These are phyloP conservation scores for Chaetomium cochliodes DNA, from an alignment of 495 filamentous ascomycete species.

Conservation along the genomic window DNA sequence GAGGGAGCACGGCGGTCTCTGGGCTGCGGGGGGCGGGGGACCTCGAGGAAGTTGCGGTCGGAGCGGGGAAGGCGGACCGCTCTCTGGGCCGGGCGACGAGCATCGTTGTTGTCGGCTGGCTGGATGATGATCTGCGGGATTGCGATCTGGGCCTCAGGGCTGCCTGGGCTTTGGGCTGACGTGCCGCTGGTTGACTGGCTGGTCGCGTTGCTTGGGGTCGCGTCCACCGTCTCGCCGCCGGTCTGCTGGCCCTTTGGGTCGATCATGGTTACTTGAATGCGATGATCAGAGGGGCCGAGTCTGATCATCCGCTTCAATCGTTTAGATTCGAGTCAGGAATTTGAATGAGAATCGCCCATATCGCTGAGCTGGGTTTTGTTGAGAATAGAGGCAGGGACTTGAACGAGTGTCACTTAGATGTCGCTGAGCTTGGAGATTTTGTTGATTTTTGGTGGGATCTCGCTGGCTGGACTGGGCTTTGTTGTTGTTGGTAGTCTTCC, in stretches of 20 bases:
- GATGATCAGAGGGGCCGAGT: neutral
- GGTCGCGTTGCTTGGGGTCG: neutral
- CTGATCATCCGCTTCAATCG: neutral
- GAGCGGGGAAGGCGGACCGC: neutral
- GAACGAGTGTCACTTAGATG: neutral
- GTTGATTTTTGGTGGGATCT: neutral
- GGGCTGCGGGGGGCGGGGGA: neutral
- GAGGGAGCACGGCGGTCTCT: neutral
- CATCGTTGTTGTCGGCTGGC: neutral
- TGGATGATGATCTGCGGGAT: neutral
- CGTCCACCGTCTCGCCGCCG: neutral
- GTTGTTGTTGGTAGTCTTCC: neutral
- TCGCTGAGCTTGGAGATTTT: neutral
- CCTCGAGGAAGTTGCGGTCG: neutral
- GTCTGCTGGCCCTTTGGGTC: neutral
- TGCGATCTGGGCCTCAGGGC: neutral
- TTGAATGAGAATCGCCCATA: neutral
- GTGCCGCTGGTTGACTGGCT: neutral
- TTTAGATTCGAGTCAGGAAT: neutral
- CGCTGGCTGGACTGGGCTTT: neutral
- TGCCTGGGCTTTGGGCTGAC: neutral
- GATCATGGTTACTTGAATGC: constrained; percentile 7
- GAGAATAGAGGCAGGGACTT: neutral
- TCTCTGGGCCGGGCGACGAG: neutral
- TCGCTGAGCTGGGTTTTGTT: neutral